A percentile compares a stretch with the other conserved stretches of the same genome.
These are phyloP conservation scores for Lichtheimia hyalospora DNA, from an alignment of 371 early-diverging fungal genomes.

Conservation along the genomic window DNA sequence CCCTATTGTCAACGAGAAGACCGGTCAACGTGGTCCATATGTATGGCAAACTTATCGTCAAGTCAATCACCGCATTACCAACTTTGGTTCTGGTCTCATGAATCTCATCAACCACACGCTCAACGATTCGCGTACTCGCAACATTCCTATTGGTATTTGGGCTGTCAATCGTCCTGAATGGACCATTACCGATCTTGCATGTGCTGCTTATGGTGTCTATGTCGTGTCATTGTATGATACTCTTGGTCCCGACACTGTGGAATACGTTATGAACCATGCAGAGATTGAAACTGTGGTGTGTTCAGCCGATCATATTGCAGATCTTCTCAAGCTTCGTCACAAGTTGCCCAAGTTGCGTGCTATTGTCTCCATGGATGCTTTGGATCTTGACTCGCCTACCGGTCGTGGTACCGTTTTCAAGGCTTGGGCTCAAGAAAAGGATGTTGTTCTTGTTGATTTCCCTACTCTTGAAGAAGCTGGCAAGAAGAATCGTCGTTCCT, in stretches of 20 bases:
- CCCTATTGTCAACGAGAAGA: conserved; percentile 36
- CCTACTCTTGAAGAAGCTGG: conserved; percentile 63
- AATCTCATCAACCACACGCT: conserved; percentile 38
- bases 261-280: conserved; percentile 64
- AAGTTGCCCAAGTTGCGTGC: conserved; percentile 61
- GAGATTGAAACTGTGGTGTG: conserved; percentile 71
- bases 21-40: conserved; percentile 63
- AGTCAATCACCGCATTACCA: conserved; percentile 59
- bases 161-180: conserved; percentile 90
- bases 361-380: conserved; percentile 75
- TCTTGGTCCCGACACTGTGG: conserved; percentile 75
- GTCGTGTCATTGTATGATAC: conserved; percentile 95
- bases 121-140: conserved; percentile 23
- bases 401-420: conserved; percentile 28
- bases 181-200: conserved; percentile 74
- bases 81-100: conserved; percentile 61
- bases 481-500: conserved; percentile 30
- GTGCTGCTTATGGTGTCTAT: conserved; percentile 49
- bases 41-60: conserved; percentile 75
- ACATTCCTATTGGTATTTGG: conserved; percentile 61
- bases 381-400: conserved; percentile 38
- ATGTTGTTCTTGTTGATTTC: conserved; percentile 55
- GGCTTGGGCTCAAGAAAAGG: conserved; percentile 52
- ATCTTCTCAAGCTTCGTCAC: conserved; percentile 46
- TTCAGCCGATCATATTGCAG: conserved; percentile 63